These are phyloP conservation scores for Pseudopithomyces maydicus DNA, from an alignment of 2,329 filamentous ascomycete species.

Conservation along the genomic window DNA sequence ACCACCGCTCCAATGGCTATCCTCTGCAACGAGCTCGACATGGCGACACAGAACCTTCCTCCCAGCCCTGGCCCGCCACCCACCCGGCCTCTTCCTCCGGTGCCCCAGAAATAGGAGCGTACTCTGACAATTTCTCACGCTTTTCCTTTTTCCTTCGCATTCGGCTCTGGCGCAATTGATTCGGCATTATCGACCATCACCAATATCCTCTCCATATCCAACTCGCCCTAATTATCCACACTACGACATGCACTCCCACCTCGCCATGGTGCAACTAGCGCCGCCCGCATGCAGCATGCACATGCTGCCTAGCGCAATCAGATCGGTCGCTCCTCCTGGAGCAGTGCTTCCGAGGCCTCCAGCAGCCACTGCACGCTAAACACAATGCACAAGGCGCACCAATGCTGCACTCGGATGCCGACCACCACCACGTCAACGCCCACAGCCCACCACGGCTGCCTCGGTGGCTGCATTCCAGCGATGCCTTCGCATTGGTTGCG, in stretches of 20 bases:
- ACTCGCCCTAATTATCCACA: constrained; percentile 23
- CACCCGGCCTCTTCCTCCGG: constrained; percentile 53
- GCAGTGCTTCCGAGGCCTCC: constrained; percentile 28
- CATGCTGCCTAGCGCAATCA: constrained; percentile 28
- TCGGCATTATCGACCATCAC: constrained; percentile 28
- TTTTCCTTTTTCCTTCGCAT: constrained; percentile 24
- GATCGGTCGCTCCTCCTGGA: constrained; percentile 27
- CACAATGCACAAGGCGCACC: constrained; percentile 22
- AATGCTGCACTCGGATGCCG: constrained; percentile 22
- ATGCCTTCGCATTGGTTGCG: constrained; percentile 12
- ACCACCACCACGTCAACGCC: constrained; percentile 12
- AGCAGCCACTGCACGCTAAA: constrained; percentile 16
- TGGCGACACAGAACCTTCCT: constrained; percentile 49
- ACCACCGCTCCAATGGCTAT: constrained; percentile 35
- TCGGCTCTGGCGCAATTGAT: constrained; percentile 29
- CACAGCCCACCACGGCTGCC: constrained; percentile 17
- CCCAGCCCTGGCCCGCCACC: constrained; percentile 56
- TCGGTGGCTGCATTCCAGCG: constrained; percentile 21
- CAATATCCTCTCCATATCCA: constrained; percentile 15
- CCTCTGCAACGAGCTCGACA: constrained; percentile 45
- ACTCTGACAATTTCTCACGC: constrained; percentile 10
- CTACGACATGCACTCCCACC: constrained; percentile 21
- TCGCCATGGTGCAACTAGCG: constrained; percentile 15
- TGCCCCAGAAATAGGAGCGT: constrained; percentile 49
- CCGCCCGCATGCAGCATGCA: constrained; percentile 28